Evolutionary conservation across 345 rosid genomes (phyloP), one percentile per base, ranked within the genome.

Genomic region (Schrenkiella parvula): DNA sequence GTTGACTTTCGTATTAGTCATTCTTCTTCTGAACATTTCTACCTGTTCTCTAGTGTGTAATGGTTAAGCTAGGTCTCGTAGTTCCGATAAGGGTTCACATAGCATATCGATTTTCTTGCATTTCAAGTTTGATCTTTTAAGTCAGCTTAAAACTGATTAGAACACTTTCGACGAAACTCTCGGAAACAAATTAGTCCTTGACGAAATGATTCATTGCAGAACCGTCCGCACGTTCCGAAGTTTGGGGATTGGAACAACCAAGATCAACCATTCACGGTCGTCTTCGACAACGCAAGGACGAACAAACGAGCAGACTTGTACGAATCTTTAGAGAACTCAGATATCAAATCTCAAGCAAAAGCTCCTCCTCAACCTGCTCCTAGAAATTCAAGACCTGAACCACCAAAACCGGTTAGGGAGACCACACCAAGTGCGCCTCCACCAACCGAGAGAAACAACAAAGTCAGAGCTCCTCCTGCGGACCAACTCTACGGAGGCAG

Each of bases 391-490:
- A 52, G 47, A 72, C 64, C 68, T 3, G 80, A 66, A 32, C 70
- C 58, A 58, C 64, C 73, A 35, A 66, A 44, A 60, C 50, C 38
- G 12, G 54, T 39, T 22, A 71, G 46, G 17, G 43, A 58, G 0
- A 69, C 48, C 12, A 37, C 50, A 2, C 63, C 80, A 6, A 53
- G 72, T 35, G 65, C 11, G 0, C 65, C 55, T 31, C 53, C 41
- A 68, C 74, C 66, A 89, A 79, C 80, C 15, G 78, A 72, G 84
- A 84, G 38, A 84, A 82, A 31, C 75, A 82, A 31, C 75, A 80
- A 19, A 89, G 85, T 75, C 60, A 83, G 57, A 64, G 55, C 68
- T 46, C 77, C 82, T 22, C 84, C 92, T n/a, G 82, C 89, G 0
- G 87, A 77, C 53, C 86, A 58, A 34, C 76, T 59, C 34, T 65